These are phyloP conservation scores for Camellia oleifera DNA, from an alignment of 179 eudicot genomes.

Conservation along the genomic window DNA sequence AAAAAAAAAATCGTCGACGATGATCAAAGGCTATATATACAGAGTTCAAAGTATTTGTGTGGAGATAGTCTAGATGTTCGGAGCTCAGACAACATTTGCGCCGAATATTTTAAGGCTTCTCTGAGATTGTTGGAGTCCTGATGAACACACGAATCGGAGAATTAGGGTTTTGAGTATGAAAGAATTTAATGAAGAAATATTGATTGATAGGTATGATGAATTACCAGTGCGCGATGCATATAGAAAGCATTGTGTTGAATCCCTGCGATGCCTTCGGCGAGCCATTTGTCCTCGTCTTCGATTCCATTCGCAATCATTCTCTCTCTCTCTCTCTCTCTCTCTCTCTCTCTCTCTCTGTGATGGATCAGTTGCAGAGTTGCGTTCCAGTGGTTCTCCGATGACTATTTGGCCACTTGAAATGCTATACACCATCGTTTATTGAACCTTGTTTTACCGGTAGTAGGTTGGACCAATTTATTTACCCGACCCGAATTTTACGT, in stretches of 20 bases:
- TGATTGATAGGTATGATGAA: neutral
- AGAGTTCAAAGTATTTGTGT: constrained; percentile 91
- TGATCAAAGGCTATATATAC: constrained; percentile 34
- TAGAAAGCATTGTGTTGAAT: constrained; percentile 91
- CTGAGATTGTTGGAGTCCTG: constrained; percentile 90
- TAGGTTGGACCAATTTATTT: neutral
- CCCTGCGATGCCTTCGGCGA: constrained; percentile 87
- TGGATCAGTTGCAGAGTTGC: neutral
- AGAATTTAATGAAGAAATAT: neutral
- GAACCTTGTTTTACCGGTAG: no score
- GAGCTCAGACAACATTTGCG: constrained; percentile 94
- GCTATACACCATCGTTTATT: neutral
- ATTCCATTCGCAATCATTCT: constrained; percentile 49
- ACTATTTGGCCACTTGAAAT: neutral
- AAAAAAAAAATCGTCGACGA: constrained; percentile 7
- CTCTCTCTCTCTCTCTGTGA: constrained; percentile 3
- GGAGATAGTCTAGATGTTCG: constrained; percentile 91
- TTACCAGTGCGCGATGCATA: constrained; percentile 93
- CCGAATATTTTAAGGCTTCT: constrained; percentile 91
- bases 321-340: constrained; percentile 19
- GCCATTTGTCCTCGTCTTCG: constrained; percentile 96
- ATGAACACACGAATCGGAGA: constrained; percentile 4
- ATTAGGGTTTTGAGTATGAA: constrained; percentile 17
- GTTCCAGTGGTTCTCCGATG: neutral
- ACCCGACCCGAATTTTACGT: neutral